Conservation (phyloP, 2,329 filamentous ascomycete species). For the Penicillium sp. region DNA sequence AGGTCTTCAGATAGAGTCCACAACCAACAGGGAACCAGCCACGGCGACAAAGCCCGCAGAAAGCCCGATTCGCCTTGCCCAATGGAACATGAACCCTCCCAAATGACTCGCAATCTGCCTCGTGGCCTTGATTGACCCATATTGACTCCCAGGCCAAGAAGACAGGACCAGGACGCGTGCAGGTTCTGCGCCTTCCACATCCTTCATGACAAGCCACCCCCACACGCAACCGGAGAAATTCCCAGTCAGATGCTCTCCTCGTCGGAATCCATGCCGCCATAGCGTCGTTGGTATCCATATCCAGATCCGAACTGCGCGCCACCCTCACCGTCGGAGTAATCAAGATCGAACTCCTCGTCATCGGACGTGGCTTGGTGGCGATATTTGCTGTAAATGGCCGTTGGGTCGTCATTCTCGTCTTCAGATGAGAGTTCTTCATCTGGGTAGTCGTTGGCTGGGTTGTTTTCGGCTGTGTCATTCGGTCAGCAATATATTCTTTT, state of each 20-base stretch:
- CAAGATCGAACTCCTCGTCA: conserved; percentile 45
- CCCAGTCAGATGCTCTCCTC: conserved; percentile 19
- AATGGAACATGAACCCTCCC: background rate
- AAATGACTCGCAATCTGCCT: background rate
- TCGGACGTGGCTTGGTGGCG: conserved; percentile 42
- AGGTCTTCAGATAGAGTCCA: background rate
- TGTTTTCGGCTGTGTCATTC: conserved; percentile 44
- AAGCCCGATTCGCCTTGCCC: background rate
- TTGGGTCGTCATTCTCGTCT: conserved; percentile 45
- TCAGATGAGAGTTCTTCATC: conserved; percentile 50
- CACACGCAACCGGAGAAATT: background rate
- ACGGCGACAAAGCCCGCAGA: background rate
- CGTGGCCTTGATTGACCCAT: background rate
- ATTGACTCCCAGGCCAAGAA: background rate
- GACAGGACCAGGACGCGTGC: background rate
- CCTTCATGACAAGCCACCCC: background rate
- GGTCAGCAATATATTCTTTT: conserved; percentile 1
- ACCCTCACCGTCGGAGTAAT: conserved; percentile 35
- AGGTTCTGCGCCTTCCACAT: background rate
- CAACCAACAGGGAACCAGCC: background rate
- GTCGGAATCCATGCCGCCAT: conserved; percentile 28
- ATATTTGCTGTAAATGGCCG: conserved; percentile 41
- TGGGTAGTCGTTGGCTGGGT: conserved; percentile 52
- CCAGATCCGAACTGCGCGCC: conserved; percentile 23
- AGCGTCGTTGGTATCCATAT: conserved; percentile 21